Evolutionary conservation across 2,329 filamentous ascomycete species (phyloP).

Genomic region (Xylaria sp.): DNA sequence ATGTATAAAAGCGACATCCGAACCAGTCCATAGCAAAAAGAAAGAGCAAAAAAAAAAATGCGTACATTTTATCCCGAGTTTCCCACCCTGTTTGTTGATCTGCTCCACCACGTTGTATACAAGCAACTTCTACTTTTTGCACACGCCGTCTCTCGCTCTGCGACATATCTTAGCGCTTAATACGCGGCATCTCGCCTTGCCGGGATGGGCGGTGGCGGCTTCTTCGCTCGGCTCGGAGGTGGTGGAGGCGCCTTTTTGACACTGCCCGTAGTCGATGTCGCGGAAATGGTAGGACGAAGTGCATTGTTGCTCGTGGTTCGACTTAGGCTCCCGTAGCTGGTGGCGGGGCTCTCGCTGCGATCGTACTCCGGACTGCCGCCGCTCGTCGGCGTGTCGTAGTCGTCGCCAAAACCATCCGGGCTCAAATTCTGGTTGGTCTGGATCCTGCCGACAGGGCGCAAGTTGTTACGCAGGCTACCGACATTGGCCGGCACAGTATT

Average conservation of each 20-base stretch:
- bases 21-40: conserved; percentile 1
- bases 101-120: background rate
- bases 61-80: background rate
- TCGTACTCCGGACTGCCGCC: conserved; percentile 64
- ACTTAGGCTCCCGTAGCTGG: conserved; percentile 65
- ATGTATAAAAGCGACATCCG: background rate
- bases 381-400: conserved; percentile 61
- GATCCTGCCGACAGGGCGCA: conserved; percentile 59
- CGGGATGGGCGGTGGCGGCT: conserved; percentile 65
- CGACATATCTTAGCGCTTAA: conserved; percentile 16
- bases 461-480: conserved; percentile 54
- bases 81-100: background rate
- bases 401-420: conserved; percentile 61
- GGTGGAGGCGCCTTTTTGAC: conserved; percentile 57
- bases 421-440: conserved; percentile 52
- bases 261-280: conserved; percentile 28
- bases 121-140: background rate
- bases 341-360: conserved; percentile 65
- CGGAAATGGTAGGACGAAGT: conserved; percentile 34
- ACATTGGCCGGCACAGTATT: conserved; percentile 48
- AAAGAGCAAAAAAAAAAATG: background rate
- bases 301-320: conserved; percentile 55
- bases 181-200: conserved; percentile 48
- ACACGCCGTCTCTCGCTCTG: background rate
- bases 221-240: conserved; percentile 61